Base-by-base conservation (phyloP, 768 basidiomycete genomes). In the Gloeopeniophorella convolvens region DNA sequence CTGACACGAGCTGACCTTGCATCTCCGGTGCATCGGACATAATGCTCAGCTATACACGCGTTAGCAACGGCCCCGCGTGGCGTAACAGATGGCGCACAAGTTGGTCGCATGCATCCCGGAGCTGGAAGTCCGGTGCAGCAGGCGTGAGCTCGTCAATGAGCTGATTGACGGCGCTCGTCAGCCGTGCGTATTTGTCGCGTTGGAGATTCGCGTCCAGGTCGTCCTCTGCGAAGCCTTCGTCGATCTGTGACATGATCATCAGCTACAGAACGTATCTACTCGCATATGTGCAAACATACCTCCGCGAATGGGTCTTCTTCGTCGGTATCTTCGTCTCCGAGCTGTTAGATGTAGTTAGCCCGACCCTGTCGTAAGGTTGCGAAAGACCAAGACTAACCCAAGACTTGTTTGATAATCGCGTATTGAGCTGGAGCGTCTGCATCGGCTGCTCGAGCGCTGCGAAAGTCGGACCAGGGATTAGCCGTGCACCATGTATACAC, bases 271-370 rank as follows among this genome's bases (percentile, higher is more conserved):
- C 24, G 12, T 9, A 20, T 52, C 32, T 20, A 28, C 28, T 5
- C 13, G 21, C 26, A 18, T 16, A 23, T 3, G 11, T 7, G 9
- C 11, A 27, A 15, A 41, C 59, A 48, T 58, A 89, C 90, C 72
- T 93, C 90, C 2, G 95, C 93, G 59, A 99, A 99, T 1, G 96
- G 95, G 71, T 99, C 93, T 46, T 92, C 89, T 45, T 95, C 93
- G 50, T 95, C 92, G 2, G 79, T 80, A 28, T 87, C 79, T 26
- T 87, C 89, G 36, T 90, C 90, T 8, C 84, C 84, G 46, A 86
- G 68, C 83, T 87, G 54, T n/a, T 42, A 35, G 37, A 21, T n/a
- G 46, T 18, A 36, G 45, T 41, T 49, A 28, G 47, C 27, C 45
- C 31, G 39, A 44, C n/a, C 47, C 21, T 30, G 50, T 28, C 27